These are phyloP conservation scores for Plasmopara viticola DNA, from an alignment of 352 stramenopile genomes.

Conservation along the genomic window DNA sequence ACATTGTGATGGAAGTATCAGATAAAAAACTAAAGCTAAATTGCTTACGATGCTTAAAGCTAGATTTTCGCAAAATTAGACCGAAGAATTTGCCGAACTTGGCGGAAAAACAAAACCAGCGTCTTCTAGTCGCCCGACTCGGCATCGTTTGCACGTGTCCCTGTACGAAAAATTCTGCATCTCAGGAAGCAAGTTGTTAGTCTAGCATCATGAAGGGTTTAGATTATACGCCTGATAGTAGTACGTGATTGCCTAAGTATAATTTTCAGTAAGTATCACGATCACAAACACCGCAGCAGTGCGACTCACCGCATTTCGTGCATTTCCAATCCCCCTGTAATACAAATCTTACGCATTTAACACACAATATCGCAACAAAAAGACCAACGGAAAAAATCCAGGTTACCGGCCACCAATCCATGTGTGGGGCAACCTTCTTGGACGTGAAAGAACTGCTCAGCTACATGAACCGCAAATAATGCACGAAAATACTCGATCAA, in stretches of 20 bases:
- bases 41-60: background rate
- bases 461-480: slow-evolving; percentile 4
- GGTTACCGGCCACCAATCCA: slow-evolving; percentile 73
- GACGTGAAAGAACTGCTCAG: slow-evolving; percentile 23
- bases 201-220: background rate
- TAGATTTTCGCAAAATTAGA: slow-evolving; percentile 1
- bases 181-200: slow-evolving; percentile 14
- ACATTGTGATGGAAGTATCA: background rate
- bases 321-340: slow-evolving; percentile 73
- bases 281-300: background rate
- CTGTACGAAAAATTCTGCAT: slow-evolving; percentile 70
- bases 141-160: slow-evolving; percentile 58
- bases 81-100: slow-evolving; percentile 15
- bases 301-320: slow-evolving; percentile 50
- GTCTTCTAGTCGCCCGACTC: slow-evolving; percentile 49
- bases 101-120: slow-evolving; percentile 45
- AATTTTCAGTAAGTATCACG: slow-evolving; percentile 8
- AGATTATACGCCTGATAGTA: slow-evolving; percentile 1
- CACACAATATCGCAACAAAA: background rate
- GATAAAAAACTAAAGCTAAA: slow-evolving; percentile 1
- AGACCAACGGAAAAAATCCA: slow-evolving; percentile 6
- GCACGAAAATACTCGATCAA: too few species aligned
- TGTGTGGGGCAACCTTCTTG: slow-evolving; percentile 56
- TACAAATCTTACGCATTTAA: slow-evolving; percentile 14
- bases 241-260: slow-evolving; percentile 49